A percentile compares a stretch with the other conserved stretches of the same genome.
These are phyloP conservation scores for Phylloporus scabripes DNA, from an alignment of 768 basidiomycete genomes.

Conservation along the genomic window DNA sequence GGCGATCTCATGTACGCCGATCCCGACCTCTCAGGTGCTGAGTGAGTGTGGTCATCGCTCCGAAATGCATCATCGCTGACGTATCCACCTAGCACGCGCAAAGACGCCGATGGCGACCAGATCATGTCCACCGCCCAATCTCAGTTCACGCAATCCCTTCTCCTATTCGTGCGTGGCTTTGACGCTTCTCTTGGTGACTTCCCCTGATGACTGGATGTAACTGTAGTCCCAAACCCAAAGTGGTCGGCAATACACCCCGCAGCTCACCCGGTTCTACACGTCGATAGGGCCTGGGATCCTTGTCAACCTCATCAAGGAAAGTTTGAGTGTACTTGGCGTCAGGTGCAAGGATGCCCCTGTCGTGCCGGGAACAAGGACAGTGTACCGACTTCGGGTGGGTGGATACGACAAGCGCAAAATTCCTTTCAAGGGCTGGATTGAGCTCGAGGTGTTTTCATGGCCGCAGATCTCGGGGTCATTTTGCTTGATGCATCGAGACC, in stretches of 20 bases:
- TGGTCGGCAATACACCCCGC: conserved; percentile 65
- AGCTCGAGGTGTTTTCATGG: conserved; percentile 57
- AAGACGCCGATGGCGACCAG: conserved; percentile 53
- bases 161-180: conserved; percentile 63
- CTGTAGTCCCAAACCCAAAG: conserved; percentile 75
- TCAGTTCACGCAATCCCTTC: conserved; percentile 75
- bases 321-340: conserved; percentile 44
- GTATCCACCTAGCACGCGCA: conserved; percentile 10
- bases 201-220: background rate
- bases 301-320: conserved; percentile 48
- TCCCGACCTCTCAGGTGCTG: conserved; percentile 38
- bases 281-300: conserved; percentile 49
- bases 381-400: conserved; percentile 52
- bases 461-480: conserved; percentile 51
- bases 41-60: conserved; percentile 25
- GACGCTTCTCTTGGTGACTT: background rate
- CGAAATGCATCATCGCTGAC: background rate
- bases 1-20: conserved; percentile 76
- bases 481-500: conserved; percentile 64
- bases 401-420: conserved; percentile 61
- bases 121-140: conserved; percentile 57
- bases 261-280: conserved; percentile 80
- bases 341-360: conserved; percentile 42
- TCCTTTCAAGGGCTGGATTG: conserved; percentile 69
- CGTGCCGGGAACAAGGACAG: conserved; percentile 8